Percentiles rank a stretch among this genome's conserved stretches.
Conservation (phyloP, 108 stramenopile species). For the Fragilaria crotonensis region DNA sequence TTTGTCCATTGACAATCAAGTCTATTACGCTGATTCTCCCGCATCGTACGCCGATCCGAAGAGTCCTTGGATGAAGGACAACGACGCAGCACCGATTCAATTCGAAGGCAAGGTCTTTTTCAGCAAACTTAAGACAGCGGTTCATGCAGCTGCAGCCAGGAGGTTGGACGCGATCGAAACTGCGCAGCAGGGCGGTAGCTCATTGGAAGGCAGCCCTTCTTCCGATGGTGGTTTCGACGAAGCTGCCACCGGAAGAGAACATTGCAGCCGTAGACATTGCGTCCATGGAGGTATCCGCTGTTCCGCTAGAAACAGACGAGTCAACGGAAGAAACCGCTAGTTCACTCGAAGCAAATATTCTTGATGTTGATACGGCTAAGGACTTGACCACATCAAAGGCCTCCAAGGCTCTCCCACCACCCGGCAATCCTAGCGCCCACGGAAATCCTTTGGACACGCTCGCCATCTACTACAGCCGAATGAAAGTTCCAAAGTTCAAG, state of each 20-base stretch:
- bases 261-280: no score
- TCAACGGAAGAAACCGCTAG: no score
- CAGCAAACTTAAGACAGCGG: constrained; percentile 17
- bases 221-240: no score
- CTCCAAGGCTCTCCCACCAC: neutral
- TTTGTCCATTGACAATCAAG: constrained; percentile 24
- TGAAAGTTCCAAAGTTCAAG: neutral
- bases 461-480: neutral
- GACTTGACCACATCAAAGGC: neutral
- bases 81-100: no score
- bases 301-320: no score
- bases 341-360: neutral
- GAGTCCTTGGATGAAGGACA: neutral
- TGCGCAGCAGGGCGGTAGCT: constrained; percentile 14
- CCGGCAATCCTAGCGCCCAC: neutral
- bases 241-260: no score
- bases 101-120: no score
- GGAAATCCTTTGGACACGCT: neutral
- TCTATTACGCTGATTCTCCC: constrained; percentile 12
- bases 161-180: constrained; percentile 25
- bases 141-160: constrained; percentile 27
- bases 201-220: no score
- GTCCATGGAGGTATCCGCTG: no score
- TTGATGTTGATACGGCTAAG: neutral
- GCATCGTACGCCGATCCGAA: no score